Conservation (phyloP, 169 alveolate species). For the Cystoisospora suis region DNA sequence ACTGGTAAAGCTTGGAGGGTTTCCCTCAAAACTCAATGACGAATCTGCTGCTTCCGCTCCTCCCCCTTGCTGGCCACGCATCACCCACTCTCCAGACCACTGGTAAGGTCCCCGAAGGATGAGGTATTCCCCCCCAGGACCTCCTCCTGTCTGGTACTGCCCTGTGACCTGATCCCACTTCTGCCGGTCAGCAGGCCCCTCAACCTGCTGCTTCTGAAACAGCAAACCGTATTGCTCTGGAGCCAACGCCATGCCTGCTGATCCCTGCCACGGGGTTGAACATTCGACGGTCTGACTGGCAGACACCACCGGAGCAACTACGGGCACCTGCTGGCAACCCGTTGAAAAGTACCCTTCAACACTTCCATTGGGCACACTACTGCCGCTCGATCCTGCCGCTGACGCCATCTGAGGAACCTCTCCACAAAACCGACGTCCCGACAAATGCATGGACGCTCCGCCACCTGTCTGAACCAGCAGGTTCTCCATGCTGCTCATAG, state of each 20-base stretch:
- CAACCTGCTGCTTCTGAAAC: too few relatives aligned
- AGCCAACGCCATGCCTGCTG: background rate
- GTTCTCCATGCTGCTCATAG: conserved; percentile 12
- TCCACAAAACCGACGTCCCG: background rate
- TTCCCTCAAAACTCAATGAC: too few relatives aligned
- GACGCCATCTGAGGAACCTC: background rate
- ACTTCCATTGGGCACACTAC: background rate
- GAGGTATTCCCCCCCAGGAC: too few relatives aligned
- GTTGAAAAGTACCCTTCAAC: too few relatives aligned
- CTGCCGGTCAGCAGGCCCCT: background rate
- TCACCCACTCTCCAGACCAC: conserved; percentile 17
- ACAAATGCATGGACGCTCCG: background rate
- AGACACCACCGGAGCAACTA: too few relatives aligned
- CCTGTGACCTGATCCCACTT: conserved; percentile 4
- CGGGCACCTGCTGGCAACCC: too few relatives aligned
- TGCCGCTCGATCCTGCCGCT: background rate
- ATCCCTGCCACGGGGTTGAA: background rate
- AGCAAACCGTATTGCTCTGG: conserved; percentile 13
- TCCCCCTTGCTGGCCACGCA: too few relatives aligned
- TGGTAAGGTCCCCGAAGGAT: conserved; percentile 13
- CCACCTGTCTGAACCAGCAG: background rate
- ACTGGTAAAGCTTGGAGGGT: too few relatives aligned
- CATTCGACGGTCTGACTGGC: too few relatives aligned
- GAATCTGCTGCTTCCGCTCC: background rate
- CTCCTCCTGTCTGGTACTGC: background rate